Evolutionary conservation across 2,329 filamentous ascomycete species (phyloP).

Genomic region (Pseudonectria buxi): DNA sequence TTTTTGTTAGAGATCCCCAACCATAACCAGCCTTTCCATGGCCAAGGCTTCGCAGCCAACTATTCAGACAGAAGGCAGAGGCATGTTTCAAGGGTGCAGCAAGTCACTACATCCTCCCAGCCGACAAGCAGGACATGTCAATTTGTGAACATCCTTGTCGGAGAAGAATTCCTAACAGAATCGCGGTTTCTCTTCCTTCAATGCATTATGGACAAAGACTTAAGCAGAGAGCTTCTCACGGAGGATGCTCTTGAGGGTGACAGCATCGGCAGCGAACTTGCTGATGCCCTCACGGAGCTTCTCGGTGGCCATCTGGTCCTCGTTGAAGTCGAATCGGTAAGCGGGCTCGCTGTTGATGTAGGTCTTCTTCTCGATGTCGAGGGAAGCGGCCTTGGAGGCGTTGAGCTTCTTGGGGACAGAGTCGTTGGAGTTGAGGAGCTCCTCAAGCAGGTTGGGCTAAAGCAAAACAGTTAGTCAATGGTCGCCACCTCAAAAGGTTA

Average conservation of each 20-base stretch:
- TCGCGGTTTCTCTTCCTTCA: not conserved
- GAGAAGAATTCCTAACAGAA: too few relatives aligned
- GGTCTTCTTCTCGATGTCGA: conserved; percentile 78
- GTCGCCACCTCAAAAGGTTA: conserved; percentile 8
- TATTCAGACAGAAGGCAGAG: too few relatives aligned
- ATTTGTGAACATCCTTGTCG: too few relatives aligned
- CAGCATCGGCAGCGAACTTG: conserved; percentile 95
- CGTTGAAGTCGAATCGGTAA: conserved; percentile 99
- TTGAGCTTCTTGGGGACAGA: conserved; percentile 90
- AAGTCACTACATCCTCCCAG: too few relatives aligned
- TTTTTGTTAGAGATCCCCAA: not conserved
- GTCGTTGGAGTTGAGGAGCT: conserved; percentile 78
- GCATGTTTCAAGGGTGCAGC: too few relatives aligned
- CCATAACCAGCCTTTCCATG: too few relatives aligned
- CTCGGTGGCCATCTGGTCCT: conserved; percentile 98
- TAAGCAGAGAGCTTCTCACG: conserved; percentile 68
- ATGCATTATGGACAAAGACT: conserved; percentile 11
- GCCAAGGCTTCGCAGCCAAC: too few relatives aligned
- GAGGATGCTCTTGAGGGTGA: conserved; percentile 88
- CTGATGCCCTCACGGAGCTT: conserved; percentile 99
- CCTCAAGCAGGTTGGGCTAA: conserved; percentile 86
- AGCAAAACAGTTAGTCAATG: conserved; percentile 8
- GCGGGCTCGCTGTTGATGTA: conserved; percentile 84
- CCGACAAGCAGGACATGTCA: too few relatives aligned
- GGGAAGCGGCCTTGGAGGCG: conserved; percentile 53